Evolutionary conservation across 2,329 filamentous ascomycete genomes (phyloP), one percentile per base, ranked within the genome.

Genomic region (Plectosphaerella plurivora): DNA sequence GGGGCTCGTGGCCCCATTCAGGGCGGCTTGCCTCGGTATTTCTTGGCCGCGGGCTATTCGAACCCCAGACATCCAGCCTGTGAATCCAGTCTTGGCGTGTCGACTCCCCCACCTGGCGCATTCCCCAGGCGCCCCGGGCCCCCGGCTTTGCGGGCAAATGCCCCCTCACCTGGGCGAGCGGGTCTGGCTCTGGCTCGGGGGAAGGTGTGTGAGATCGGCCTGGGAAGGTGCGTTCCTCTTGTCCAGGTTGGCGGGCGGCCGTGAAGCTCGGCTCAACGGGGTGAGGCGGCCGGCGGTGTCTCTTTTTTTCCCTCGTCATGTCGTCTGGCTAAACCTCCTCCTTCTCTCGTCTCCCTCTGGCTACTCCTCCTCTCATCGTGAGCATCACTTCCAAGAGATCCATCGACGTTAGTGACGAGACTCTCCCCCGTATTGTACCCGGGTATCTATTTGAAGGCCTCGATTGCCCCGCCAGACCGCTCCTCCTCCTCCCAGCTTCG

Each of bases 1-100:
- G 25, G 42, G 28, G 28, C 28, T 33, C 11, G 28, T 33, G 28
- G 28, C 28, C 28, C 28, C 25, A 15, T 28, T 37, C 18, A 28
- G 39, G 12, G 42, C 55, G 55, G 55, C 50, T 57, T 57, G 54
- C 55, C 55, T 57, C 54, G 55, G 55, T 55, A 54, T 36, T 44
- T 24, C 20, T 8, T 20, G n/a, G 8, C 16, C 41, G n/a, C n/a
- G 41, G 41, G 41, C n/a, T 20, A 4, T 41, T 41, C 16, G 10
- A 6, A 6, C n/a, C 18, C 41, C 18, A 10, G 41, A n/a, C 8
- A 10, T 44, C 16, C 14, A 28, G 44, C 14, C 25, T 49, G 47
- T 28, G 36, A 49, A 44, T 20, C 3, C 15, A 6, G 16, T 25
- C 20, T 14, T 41, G 28, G 45, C 36, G 22, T 22, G 18, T 18